Evolutionary conservation across 2,329 filamentous ascomycete genomes (phyloP).

Genomic region (Leptographium wingfieldii): DNA sequence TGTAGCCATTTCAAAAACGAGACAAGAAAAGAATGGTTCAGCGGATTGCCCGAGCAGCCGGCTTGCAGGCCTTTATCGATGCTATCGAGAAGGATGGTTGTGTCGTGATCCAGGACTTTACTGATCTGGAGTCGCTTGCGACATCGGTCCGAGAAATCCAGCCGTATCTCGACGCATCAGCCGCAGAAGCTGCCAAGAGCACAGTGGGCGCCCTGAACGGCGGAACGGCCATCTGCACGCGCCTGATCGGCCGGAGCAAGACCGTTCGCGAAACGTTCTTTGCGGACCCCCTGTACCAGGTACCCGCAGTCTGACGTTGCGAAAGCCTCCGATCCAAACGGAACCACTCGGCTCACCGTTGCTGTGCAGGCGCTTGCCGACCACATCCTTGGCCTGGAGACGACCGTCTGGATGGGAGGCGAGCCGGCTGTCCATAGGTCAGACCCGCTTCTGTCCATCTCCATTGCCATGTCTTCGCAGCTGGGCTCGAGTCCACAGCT

Average conservation of each 20-base stretch:
- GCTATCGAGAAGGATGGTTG: constrained; percentile 1
- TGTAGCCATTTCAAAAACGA: background rate
- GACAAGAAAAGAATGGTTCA: background rate
- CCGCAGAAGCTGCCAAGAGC: background rate
- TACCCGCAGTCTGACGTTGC: background rate
- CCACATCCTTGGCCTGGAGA: constrained; percentile 1
- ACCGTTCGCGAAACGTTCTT: constrained; percentile 5
- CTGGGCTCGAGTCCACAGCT: background rate
- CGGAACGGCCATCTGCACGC: constrained; percentile 3
- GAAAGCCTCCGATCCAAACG: background rate
- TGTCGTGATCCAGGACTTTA: constrained; percentile 1
- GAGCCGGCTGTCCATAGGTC: background rate
- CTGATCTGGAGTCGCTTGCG: background rate
- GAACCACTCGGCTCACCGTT: background rate
- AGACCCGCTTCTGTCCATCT: constrained; percentile 6
- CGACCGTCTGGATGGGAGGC: background rate
- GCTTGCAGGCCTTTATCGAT: constrained; percentile 2
- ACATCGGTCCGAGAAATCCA: background rate
- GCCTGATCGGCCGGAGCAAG: constrained; percentile 2
- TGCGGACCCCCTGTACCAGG: constrained; percentile 1
- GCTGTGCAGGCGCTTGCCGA: background rate
- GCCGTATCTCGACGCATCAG: constrained; percentile 1
- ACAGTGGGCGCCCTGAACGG: constrained; percentile 4
- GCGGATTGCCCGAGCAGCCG: background rate
- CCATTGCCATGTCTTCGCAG: constrained; percentile 5